A percentile compares a stretch with the other conserved stretches of the same genome.
Conservation (phyloP, 306 rosid genomes). For the Geum urbanum region DNA sequence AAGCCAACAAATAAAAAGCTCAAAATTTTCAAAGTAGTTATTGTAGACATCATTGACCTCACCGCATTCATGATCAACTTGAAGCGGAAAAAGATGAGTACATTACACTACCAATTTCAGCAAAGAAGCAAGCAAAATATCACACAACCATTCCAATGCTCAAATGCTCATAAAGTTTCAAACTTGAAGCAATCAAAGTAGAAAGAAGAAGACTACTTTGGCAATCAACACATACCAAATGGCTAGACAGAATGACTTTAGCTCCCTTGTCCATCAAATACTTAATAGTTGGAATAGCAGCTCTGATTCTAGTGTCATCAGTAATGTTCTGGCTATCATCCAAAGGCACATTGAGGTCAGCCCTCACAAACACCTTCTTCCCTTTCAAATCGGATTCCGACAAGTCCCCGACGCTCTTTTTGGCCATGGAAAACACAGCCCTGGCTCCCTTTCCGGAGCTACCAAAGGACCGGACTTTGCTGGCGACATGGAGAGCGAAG, state of each 20-base stretch:
- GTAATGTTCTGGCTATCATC: conserved; percentile 87
- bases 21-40: background rate
- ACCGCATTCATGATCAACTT: background rate
- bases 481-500: conserved; percentile 52
- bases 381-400: conserved; percentile 66
- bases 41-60: no score
- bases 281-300: conserved; percentile 96
- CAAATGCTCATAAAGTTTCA: background rate
- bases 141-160: background rate
- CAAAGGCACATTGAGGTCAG: conserved; percentile 88
- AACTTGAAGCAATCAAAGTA: background rate
- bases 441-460: conserved; percentile 39
- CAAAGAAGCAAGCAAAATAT: background rate
- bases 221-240: conserved; percentile 60
- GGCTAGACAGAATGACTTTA: conserved; percentile 88
- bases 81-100: background rate
- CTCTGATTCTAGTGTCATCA: conserved; percentile 91
- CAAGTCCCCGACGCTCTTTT: conserved; percentile 90
- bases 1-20: background rate
- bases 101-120: conserved; percentile 6
- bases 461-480: conserved; percentile 41
- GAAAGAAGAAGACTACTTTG: no score
- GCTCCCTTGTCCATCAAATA: conserved; percentile 77
- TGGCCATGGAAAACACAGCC: conserved; percentile 75
- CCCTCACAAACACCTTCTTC: conserved; percentile 85